A percentile compares a stretch with the other conserved stretches of the same genome.
Evolutionary conservation across 768 basidiomycete species (phyloP).

Genomic region (Podaxis rugospora): DNA sequence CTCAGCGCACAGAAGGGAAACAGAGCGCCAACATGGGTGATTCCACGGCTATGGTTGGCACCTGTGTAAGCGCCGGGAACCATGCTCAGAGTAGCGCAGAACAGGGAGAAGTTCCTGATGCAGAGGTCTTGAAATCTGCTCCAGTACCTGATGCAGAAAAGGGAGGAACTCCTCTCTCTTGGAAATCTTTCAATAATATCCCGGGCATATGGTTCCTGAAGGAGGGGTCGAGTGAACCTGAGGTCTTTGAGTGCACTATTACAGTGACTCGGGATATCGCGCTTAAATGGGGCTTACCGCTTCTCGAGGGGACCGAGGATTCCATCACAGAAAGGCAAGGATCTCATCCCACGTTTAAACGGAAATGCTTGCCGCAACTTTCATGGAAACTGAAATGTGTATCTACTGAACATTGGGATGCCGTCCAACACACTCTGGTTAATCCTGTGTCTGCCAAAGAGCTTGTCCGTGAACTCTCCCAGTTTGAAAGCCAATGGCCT

Average conservation of each 20-base stretch:
- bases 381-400: constrained; percentile 32
- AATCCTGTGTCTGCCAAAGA: constrained; percentile 17
- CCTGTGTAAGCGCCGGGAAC: not conserved
- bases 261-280: constrained; percentile 31
- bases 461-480: constrained; percentile 20
- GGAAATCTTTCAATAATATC: constrained; percentile 27
- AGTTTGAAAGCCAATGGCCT: constrained; percentile 38
- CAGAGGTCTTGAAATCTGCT: not conserved
- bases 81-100: not conserved
- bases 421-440: constrained; percentile 16
- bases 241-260: constrained; percentile 31
- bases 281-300: constrained; percentile 26
- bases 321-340: not conserved
- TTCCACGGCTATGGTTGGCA: not conserved
- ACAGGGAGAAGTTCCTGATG: not conserved
- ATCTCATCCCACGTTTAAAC: not conserved
- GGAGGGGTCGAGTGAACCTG: constrained; percentile 25
- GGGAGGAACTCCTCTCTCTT: not conserved
- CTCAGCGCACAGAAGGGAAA: not conserved
- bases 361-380: constrained; percentile 17
- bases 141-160: not conserved
- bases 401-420: constrained; percentile 19
- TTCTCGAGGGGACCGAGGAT: not conserved
- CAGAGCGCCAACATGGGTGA: not conserved
- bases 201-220: constrained; percentile 39